These are phyloP conservation scores for Lagerstroemia speciosa DNA, from an alignment of 345 rosid genomes.

Conservation along the genomic window DNA sequence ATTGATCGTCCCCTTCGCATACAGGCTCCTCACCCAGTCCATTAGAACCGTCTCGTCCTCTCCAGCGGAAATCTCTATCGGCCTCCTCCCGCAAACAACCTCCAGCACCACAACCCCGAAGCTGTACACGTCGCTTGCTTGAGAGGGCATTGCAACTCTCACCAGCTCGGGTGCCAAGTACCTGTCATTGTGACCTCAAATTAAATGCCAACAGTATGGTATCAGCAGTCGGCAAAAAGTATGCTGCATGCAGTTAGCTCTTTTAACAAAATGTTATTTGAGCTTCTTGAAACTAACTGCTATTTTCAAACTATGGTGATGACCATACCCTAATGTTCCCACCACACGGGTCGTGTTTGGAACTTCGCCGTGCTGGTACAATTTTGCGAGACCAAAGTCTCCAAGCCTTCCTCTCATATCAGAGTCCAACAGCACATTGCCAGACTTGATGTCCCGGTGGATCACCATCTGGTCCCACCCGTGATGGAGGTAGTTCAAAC, in stretches of 20 bases:
- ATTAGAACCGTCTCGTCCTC: constrained; percentile 57
- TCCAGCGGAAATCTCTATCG: constrained; percentile 35
- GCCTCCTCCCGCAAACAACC: constrained; percentile 69
- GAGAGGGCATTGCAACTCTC: constrained; percentile 40
- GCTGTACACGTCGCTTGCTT: constrained; percentile 72
- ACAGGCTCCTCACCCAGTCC: constrained; percentile 65
- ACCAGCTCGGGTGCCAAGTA: constrained; percentile 76
- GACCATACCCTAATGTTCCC: constrained; percentile 57
- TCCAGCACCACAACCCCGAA: constrained; percentile 84
- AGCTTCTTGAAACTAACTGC: neutral
- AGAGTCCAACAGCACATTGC: constrained; percentile 65
- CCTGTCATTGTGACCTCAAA: neutral
- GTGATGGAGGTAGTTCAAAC: constrained; percentile 69
- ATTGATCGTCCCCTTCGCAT: constrained; percentile 34
- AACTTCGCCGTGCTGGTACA: constrained; percentile 63
- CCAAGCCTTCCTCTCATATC: constrained; percentile 81
- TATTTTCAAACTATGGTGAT: neutral
- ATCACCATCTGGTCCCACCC: constrained; percentile 91
- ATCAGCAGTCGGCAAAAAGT: neutral
- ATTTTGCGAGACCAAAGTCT: constrained; percentile 80
- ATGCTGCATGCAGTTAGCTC: neutral
- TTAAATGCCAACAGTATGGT: neutral
- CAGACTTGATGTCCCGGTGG: constrained; percentile 75
- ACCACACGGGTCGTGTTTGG: constrained; percentile 80
- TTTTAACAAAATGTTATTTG: neutral